Evolutionary conservation across 495 filamentous ascomycete genomes (phyloP), one percentile per base, ranked within the genome.

Genomic region (Tuber calosporum): DNA sequence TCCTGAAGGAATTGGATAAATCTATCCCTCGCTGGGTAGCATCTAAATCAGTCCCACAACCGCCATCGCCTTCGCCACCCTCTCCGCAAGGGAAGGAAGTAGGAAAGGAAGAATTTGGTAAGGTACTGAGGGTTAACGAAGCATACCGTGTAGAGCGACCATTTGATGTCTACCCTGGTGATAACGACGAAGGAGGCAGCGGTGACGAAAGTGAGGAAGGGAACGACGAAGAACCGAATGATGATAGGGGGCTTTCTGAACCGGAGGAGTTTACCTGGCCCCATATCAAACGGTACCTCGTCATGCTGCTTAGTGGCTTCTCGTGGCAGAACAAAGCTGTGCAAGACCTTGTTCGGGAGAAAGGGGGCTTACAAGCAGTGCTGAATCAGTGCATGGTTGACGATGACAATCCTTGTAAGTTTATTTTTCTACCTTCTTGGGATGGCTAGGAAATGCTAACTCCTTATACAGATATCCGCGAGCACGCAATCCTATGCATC

Each of bases 401-500:
- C 43, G 80, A 82, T 68, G 80, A 82, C 68, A 82, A 82, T 68
- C 80, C 80, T 72, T 82, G 79, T 81, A 66, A 71, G 79, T 75
- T 11, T 19, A 37, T 22, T 13, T 70, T 48, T 45, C 4, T 5
- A 9, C 42, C 43, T 26, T 36, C 22, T 34, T 13, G 22, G 19
- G 40, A 15, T 20, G 26, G 8, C 48, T 69, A 15, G 5, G 4
- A 37, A 30, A n/a, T 69, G 17, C 48, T 79, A 22, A 68, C 68
- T 73, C 8, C 73, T 43, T 30, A 7, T 26, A 36, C 43, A 81
- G 79, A 91, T 74, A 93, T 93, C 76, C 87, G 90, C 73, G 91
- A 93, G 76, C 90, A 93, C 80, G 90, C 90, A 3, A 89, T 93
- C 70, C 89, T 93, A 86, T 92, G 90, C 72, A 80, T 93, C 48